phyloP scores from a whole-genome alignment of 1,284 basidiomycete genomes.

The Cryptococcus deneoformans region DNA sequence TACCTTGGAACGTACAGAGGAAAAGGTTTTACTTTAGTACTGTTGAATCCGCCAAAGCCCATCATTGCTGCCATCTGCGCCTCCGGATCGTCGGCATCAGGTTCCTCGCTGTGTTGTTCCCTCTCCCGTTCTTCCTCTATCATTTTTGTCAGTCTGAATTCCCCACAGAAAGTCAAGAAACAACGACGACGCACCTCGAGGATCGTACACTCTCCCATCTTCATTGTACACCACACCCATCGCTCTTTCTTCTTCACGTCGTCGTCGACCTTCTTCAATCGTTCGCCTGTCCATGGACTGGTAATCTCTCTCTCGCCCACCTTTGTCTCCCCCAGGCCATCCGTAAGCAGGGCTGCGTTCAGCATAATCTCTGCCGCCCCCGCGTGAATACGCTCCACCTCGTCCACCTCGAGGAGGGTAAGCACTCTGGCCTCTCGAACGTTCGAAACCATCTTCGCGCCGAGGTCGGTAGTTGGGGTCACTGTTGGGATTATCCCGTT shows the following conservation, averaged over 20 bases:
- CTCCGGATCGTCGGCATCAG: conserved; percentile 58
- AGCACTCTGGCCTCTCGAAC: not conserved
- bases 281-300: conserved; percentile 40
- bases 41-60: conserved; percentile 84
- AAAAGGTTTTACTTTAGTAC: conserved; percentile 68
- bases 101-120: conserved; percentile 58
- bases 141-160: not conserved
- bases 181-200: conserved; percentile 16
- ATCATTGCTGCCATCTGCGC: conserved; percentile 84
- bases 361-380: conserved; percentile 8
- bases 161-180: not conserved
- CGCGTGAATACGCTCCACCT: too few relatives aligned
- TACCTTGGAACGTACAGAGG: not conserved
- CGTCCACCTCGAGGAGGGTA: too few relatives aligned
- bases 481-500: conserved; percentile 15
- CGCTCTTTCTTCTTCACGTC: conserved; percentile 46
- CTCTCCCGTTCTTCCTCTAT: conserved; percentile 16
- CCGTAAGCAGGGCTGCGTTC: not conserved
- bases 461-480: conserved; percentile 37
- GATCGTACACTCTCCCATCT: conserved; percentile 19
- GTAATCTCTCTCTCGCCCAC: conserved; percentile 21
- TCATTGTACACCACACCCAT: conserved; percentile 34
- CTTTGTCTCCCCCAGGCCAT: conserved; percentile 3
- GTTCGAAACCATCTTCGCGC: not conserved
- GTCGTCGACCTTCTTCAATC: conserved; percentile 46